Base-by-base conservation (phyloP, 306 rosid genomes). In the Ormosia emarginata region DNA sequence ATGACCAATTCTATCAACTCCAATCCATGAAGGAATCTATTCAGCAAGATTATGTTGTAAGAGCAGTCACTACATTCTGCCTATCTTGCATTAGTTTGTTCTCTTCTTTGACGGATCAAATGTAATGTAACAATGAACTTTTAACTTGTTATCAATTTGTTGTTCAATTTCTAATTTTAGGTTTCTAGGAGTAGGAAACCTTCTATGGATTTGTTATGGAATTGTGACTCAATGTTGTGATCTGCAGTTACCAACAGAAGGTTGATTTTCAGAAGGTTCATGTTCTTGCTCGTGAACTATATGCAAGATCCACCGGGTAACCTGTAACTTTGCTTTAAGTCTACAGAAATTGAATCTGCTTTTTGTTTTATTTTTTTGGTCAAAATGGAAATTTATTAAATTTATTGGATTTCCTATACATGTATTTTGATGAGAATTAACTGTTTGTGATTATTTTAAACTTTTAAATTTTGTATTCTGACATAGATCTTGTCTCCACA, bases 251-350 rank as follows among this genome's bases (percentile, higher is more conserved):
- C 24, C 62, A 41, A 34, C 46, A 65, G 24, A 39, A 53, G 55
- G 80, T 71, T 55, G 74, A 71, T 71, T 83, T 82, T 65, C 56
- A 5, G 4, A 58, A 61, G 64, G 80, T 71, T 15, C 53, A 33
- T 12, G 83, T 44, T 62, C 36, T 47, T 50, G 64, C 76, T 41
- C 47, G 30, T 43, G 80, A 83, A 63, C 58, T 83, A 49, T 64
- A 52, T 71, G 79, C 58, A 7, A 72, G 72, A 78, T 32, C 83
- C 57, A 78, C 43, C 24, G 44, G 86, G 76, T 78, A 64, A 77
- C 30, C 0, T 50, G 53, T 33, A 47, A 17, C 56, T 75, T 75
- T 40, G 32, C 7, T 73, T 15, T 37, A 49, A 8, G 7, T 56
- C 77, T 5, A 37, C 49, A 34, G 47, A 43, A 75, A 57, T 12